Conservation (phyloP, 352 stramenopile genomes). For the Globisporangium sylvaticum region DNA sequence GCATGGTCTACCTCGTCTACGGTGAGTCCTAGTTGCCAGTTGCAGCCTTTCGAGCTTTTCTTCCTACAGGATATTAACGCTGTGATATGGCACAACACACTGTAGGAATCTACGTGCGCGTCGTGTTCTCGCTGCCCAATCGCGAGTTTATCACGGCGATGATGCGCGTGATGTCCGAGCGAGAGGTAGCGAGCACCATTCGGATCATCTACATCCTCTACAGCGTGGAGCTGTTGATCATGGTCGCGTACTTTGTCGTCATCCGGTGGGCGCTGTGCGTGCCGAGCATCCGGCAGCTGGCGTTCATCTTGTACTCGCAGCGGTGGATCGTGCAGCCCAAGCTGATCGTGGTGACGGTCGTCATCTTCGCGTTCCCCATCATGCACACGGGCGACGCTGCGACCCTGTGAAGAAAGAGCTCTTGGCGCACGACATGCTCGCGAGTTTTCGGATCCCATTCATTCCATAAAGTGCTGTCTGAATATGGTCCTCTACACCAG, state of each 20-base stretch:
- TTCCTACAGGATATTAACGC: neutral
- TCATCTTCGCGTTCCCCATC: neutral
- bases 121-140: conserved; percentile 6
- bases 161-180: neutral
- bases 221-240: neutral
- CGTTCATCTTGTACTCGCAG: conserved; percentile 3
- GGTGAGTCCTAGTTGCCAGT: neutral
- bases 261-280: neutral
- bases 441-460: too few species aligned
- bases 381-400: neutral
- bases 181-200: neutral
- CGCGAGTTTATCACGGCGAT: neutral
- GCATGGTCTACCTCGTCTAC: neutral
- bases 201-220: neutral
- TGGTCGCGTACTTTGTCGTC: neutral
- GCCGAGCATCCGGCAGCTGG: conserved; percentile 1
- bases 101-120: conserved; percentile 7
- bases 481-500: too few species aligned
- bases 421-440: too few species aligned
- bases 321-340: neutral
- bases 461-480: too few species aligned
- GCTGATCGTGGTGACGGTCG: neutral
- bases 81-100: neutral
- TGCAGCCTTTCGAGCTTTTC: neutral
- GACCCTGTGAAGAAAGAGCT: too few species aligned